Percentiles rank a stretch among this genome's conserved stretches.
Evolutionary conservation across 2,329 filamentous ascomycete genomes (phyloP).

Genomic region (Waltergamsia citrina): DNA sequence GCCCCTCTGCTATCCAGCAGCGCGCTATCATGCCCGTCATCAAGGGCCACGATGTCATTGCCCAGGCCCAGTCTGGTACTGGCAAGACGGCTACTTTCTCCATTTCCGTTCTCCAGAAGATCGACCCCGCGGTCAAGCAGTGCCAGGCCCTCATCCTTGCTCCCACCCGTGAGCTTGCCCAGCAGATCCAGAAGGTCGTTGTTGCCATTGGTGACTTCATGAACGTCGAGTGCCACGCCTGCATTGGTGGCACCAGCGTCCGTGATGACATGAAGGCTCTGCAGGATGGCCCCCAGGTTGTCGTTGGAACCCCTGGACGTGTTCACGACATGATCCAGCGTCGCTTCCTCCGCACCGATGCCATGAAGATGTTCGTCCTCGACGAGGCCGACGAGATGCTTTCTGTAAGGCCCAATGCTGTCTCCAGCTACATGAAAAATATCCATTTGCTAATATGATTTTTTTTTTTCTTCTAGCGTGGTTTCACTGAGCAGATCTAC

Average conservation of each 20-base stretch:
- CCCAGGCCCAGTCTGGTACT: conserved; percentile 98
- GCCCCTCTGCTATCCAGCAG: conserved; percentile 98
- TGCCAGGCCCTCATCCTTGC: conserved; percentile 98
- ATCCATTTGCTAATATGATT: conserved; percentile 20
- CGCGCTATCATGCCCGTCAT: conserved; percentile 99
- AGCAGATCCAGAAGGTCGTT: conserved; percentile 99
- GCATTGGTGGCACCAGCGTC: conserved; percentile 96
- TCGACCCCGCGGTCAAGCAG: conserved; percentile 88
- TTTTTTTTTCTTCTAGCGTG: conserved; percentile 52
- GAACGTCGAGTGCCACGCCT: conserved; percentile 98
- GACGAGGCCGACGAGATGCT: conserved; percentile 99
- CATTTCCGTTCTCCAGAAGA: conserved; percentile 97
- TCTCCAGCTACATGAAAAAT: background rate
- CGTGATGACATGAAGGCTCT: conserved; percentile 98
- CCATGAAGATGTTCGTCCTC: conserved; percentile 99
- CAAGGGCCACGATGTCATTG: conserved; percentile 99
- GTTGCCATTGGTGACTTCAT: conserved; percentile 99
- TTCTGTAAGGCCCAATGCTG: conserved; percentile 46
- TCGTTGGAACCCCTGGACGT: conserved; percentile 96
- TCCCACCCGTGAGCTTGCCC: conserved; percentile 94
- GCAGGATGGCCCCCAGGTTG: conserved; percentile 90
- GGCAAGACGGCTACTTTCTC: conserved; percentile 99
- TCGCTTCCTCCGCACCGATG: conserved; percentile 90
- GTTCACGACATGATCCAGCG: conserved; percentile 99
- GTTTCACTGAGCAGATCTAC: conserved; percentile 99